Evolutionary conservation across 768 basidiomycete species (phyloP), one percentile per base, ranked within the genome.

Genomic region (Melanogaster broomeanus): DNA sequence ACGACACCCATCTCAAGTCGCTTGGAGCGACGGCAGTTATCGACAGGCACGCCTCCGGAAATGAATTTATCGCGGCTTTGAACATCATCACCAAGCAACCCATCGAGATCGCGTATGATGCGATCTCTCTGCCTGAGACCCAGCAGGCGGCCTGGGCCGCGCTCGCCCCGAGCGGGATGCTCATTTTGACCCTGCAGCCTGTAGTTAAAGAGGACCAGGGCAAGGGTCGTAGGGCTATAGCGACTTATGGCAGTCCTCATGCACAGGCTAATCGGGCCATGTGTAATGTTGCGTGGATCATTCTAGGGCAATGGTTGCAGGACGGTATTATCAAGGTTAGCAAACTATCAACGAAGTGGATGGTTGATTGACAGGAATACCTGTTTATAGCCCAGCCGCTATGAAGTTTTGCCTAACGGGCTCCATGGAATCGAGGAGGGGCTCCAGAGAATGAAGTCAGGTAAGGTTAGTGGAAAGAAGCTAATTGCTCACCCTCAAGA

Each of bases 401-500:
- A 70, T 4, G 72, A 80, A 56, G 61, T 77, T n/a, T 60, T 80
- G 11, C 68, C 72, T 0, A 57, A 62, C 25, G 79, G 79, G 2
- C 63, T 80, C 2, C 49, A 58, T 8, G 77, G 71, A 9, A 67
- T 80, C 9, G 35, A 50, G 0, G 65, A 46, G 10, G 77, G 73
- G 2, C 56, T 80, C 25, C 63, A 72, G 40, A 61, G 61, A 52
- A 38, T 80, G 58, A 63, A 61, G 59, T 52, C 54, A 3, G 67
- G 72, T 9, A 49, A 73, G 48, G 66, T 78, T 27, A 77, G 75
- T n/a, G 78, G 72, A 5, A 60, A 53, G 15, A 81, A 81, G 58
- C 57, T 80, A 18, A 67, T 81, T 9, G 73, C 53, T 1, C 71
- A 63, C 47, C 77, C 77, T 16, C 70, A 71, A 50, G 73, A 77